Percentiles rank a stretch among this genome's conserved stretches.
These are phyloP conservation scores for Dictyostelium intermedium DNA, from an alignment of 78 protist genomes.

Conservation along the genomic window DNA sequence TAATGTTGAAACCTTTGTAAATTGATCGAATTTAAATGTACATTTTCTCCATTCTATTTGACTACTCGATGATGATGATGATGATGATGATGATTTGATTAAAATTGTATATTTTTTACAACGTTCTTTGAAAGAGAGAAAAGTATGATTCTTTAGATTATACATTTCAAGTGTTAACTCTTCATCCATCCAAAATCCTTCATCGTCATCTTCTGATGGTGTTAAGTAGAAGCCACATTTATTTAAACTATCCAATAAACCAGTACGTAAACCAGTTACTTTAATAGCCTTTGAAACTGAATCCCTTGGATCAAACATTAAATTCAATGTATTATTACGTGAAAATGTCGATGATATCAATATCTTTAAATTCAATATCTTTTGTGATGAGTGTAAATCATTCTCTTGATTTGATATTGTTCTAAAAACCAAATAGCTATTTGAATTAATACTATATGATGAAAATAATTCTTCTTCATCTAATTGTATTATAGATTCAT, in stretches of 20 bases:
- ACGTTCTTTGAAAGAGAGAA: slow-evolving; percentile 64
- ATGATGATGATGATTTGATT: background rate
- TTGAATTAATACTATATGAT: background rate
- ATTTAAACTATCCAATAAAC: slow-evolving; percentile 49
- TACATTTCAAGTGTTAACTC: slow-evolving; percentile 21
- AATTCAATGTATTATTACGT: background rate
- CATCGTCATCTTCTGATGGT: slow-evolving; percentile 70
- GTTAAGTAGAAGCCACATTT: slow-evolving; percentile 73
- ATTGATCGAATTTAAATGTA: slow-evolving; percentile 79
- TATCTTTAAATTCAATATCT: slow-evolving; percentile 17
- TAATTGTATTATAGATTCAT: background rate
- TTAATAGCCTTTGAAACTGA: slow-evolving; percentile 55
- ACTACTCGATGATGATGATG: no score
- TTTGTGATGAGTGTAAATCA: background rate
- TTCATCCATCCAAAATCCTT: slow-evolving; percentile 80
- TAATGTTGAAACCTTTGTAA: slow-evolving; percentile 38
- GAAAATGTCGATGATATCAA: background rate
- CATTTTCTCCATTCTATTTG: background rate
- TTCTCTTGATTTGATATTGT: background rate
- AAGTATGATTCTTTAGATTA: slow-evolving; percentile 25
- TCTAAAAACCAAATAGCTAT: slow-evolving; percentile 4
- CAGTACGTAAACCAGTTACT: slow-evolving; percentile 54
- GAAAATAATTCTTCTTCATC: slow-evolving; percentile 75
- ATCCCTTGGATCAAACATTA: slow-evolving; percentile 39
- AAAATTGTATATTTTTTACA: slow-evolving; percentile 38